Conservation (phyloP, 768 basidiomycete genomes). For the Pleurotus salmoneostramineus region DNA sequence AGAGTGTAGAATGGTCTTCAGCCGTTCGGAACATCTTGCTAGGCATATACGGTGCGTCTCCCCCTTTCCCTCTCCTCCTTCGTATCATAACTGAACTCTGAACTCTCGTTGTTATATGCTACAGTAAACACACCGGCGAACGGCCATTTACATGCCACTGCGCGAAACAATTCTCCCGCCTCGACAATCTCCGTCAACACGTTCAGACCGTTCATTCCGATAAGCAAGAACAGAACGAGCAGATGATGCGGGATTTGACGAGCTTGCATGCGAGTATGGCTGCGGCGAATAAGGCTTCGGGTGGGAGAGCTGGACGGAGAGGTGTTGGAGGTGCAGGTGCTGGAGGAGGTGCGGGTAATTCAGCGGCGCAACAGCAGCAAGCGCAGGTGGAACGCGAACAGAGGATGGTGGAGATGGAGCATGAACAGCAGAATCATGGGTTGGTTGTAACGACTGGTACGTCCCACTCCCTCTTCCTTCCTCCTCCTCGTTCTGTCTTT, state of each 20-base stretch:
- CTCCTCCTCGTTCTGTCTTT: not conserved
- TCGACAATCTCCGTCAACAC: slow-evolving; percentile 97
- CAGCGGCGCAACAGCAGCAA: not conserved
- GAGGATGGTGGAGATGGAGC: too few species aligned
- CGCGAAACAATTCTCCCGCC: slow-evolving; percentile 89
- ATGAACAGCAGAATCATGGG: not conserved
- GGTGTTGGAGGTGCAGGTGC: too few species aligned
- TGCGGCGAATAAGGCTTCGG: slow-evolving; percentile 39
- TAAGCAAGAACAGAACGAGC: slow-evolving; percentile 82
- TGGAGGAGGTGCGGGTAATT: too few species aligned
- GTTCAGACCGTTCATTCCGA: slow-evolving; percentile 97
- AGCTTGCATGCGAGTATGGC: slow-evolving; percentile 82
- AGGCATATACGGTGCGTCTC: slow-evolving; percentile 83
- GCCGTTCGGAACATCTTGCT: slow-evolving; percentile 91
- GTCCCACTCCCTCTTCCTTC: not conserved
- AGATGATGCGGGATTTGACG: slow-evolving; percentile 89
- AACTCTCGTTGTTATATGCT: too few species aligned
- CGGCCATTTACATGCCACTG: slow-evolving; percentile 96
- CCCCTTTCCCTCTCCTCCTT: slow-evolving; percentile 10
- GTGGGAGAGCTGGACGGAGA: slow-evolving; percentile 7
- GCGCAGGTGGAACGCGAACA: not conserved
- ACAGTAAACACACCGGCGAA: slow-evolving; percentile 98
- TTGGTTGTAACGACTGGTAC: not conserved
- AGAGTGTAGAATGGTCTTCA: slow-evolving; percentile 96
- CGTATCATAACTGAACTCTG: too few species aligned